Base-by-base conservation (phyloP, 139 green algal species). In the Pleodorina starrii region DNA sequence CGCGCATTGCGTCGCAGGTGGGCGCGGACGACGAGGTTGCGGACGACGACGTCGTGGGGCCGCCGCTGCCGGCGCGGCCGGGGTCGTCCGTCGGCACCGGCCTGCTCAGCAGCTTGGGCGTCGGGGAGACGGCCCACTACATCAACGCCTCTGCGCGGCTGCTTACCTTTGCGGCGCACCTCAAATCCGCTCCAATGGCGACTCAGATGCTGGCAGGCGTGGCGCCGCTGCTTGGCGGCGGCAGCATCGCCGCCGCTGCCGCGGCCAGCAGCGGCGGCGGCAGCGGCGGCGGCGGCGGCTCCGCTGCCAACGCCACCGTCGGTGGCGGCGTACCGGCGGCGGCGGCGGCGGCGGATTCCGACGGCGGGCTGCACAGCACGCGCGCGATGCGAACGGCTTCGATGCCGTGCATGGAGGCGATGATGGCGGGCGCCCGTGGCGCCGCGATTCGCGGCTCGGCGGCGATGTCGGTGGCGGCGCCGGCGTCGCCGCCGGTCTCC, bases 21-120 rank as follows among this genome's bases (percentile, higher is more conserved):
- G n/a, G n/a, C n/a, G n/a, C n/a, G n/a, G n/a, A n/a, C n/a, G n/a
- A n/a, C n/a, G n/a, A n/a, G n/a, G n/a, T n/a, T 25, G 35, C 46
- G 2, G 63, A 73, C 29, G 63, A 73, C n/a, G 63, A 73, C 21
- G 29, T 73, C 21, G 63, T 36, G 6, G 63, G 32, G 63, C 32
- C 63, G 32, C 63, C 63, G 32, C 11, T 73, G 19, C 63, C 63
- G 12, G 2, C 16, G 63, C 63, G 63, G 27, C 25, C n/a, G 27
- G 63, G 63, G 27, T 73, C 63, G 5, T 73, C 63, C 32, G 21
- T 73, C 21, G 63, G 63, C 2, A 6, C 63, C 35, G 63, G 63
- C n/a, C 63, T 73, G n/a, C 63, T 73, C n/a, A 73, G 63, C 68
- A 76, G 68, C 68, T 11, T 76, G 68, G 68, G 68, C 35, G 68